Evolutionary conservation across 2,329 filamentous ascomycete genomes (phyloP), one percentile per base, ranked within the genome.

Genomic region (Aspergillus clavatus): DNA sequence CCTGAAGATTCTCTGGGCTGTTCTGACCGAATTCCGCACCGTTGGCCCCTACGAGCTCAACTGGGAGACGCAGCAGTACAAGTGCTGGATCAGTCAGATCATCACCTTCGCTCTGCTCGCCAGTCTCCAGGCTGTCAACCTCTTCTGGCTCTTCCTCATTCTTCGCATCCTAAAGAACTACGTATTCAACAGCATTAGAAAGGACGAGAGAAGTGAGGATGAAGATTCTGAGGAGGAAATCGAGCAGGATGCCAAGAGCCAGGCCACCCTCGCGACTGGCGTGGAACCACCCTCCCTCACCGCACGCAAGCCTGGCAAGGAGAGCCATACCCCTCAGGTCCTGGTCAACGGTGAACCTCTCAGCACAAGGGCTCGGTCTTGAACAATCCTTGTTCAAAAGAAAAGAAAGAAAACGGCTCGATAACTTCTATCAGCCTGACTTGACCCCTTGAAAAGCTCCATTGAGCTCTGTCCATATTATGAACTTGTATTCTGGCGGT

Each of bases 11-110:
- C 64, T 75, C 40, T 73, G 71, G 65, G 68, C 70, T 26, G 63
- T 70, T 12, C 53, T 73, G 46, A 73, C 72, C 21, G 66, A 72
- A 47, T 75, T 75, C 59, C 61, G 69, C 33, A 72, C 70, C 28
- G 68, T 73, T 12, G 72, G 72, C 14, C 71, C 72, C 4, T 73
- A 70, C 50, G 66, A 70, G 40, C 59, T 73, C 38, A 70, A 74
- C 57, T 75, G 72, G 72, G 72, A 73, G 49, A 72, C 70, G 1
- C 66, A 72, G 43, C 71, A 73, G 48, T 73, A 73, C 54, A 73
- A 73, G 54, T 73, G 71, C 57, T 71, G 68, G 68, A 70, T 73
- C 57, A 71, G 68, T 54, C 71, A 73, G 47, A 66, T 66, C 46
- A 73, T 73, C 47, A 72, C 70, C 0, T 72, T 75, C 42, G 56